Percentiles rank a stretch among this genome's conserved stretches.
phyloP scores from a whole-genome alignment of 306 rosid species.

The Cucumis hystrix region DNA sequence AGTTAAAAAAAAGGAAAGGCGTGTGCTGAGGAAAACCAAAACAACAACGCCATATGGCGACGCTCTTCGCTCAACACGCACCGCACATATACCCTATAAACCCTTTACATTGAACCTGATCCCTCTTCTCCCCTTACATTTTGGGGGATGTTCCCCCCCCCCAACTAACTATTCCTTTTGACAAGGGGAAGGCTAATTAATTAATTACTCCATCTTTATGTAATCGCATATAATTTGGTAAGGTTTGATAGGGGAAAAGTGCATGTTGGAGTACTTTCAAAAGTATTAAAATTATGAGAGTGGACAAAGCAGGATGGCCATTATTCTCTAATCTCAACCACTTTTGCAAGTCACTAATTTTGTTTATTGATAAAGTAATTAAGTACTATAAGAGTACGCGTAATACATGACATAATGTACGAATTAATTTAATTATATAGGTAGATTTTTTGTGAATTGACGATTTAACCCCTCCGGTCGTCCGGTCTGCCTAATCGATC shows the following conservation, averaged over 20 bases:
- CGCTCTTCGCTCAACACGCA: too few species aligned
- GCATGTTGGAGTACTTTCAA: too few species aligned
- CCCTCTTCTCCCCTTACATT: neutral
- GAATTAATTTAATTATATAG: too few species aligned
- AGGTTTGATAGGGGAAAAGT: too few species aligned
- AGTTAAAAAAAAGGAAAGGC: too few species aligned
- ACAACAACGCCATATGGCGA: too few species aligned
- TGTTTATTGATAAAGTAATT: neutral
- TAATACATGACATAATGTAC: neutral
- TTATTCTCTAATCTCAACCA: neutral
- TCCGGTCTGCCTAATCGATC: neutral
- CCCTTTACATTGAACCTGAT: neutral
- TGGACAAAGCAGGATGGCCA: neutral
- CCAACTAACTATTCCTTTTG: too few species aligned
- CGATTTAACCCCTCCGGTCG: neutral
- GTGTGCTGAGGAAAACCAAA: too few species aligned
- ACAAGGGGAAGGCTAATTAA: too few species aligned
- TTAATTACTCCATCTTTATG: too few species aligned
- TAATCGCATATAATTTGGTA: too few species aligned
- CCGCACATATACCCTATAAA: too few species aligned
- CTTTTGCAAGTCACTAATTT: neutral
- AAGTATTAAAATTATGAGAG: neutral
- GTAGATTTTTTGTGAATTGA: neutral
- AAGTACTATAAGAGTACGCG: neutral
- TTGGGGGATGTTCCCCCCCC: neutral